Percentiles rank a stretch among this genome's conserved stretches.
These are phyloP conservation scores for Pseudocercospora fuligena DNA, from an alignment of 2,329 filamentous ascomycete genomes.

Conservation along the genomic window DNA sequence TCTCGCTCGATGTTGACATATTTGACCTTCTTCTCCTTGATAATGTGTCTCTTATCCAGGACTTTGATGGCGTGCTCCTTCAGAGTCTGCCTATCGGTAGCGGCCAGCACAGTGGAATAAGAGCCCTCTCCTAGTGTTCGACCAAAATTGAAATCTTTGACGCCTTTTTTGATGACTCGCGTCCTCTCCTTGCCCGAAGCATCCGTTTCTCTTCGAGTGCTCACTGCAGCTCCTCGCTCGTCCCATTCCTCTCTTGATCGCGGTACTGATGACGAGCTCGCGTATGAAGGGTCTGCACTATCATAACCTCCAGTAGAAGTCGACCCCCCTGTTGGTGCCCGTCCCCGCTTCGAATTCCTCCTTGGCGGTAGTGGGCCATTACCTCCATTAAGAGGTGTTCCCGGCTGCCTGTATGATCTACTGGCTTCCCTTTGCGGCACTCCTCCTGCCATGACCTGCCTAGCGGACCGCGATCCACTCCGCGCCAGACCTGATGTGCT, in stretches of 20 bases:
- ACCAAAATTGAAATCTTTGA: slow-evolving; percentile 95
- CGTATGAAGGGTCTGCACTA: slow-evolving; percentile 30
- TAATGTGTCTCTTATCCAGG: slow-evolving; percentile 96
- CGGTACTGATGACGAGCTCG: slow-evolving; percentile 56
- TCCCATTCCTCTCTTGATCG: slow-evolving; percentile 89
- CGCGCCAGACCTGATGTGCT: slow-evolving; percentile 59
- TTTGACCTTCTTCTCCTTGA: slow-evolving; percentile 99
- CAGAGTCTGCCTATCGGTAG: slow-evolving; percentile 88
- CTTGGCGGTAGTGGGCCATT: slow-evolving; percentile 68
- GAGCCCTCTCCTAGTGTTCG: slow-evolving; percentile 91
- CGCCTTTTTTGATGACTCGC: slow-evolving; percentile 91
- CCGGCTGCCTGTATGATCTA: slow-evolving; percentile 66
- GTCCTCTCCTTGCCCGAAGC: slow-evolving; percentile 75
- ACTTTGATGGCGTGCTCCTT: slow-evolving; percentile 99
- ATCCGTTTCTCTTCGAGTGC: slow-evolving; percentile 81
- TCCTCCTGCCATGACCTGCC: slow-evolving; percentile 62
- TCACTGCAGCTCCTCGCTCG: slow-evolving; percentile 88
- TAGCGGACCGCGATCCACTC: slow-evolving; percentile 67
- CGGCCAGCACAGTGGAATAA: slow-evolving; percentile 93
- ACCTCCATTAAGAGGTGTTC: slow-evolving; percentile 61
- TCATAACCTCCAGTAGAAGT: slow-evolving; percentile 32
- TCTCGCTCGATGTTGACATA: slow-evolving; percentile 99
- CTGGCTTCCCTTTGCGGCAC: slow-evolving; percentile 70
- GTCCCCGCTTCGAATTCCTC: slow-evolving; percentile 71
- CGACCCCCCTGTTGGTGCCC: slow-evolving; percentile 33